Conservation (phyloP, 2,329 filamentous ascomycete species). For the Nemania sp. region DNA sequence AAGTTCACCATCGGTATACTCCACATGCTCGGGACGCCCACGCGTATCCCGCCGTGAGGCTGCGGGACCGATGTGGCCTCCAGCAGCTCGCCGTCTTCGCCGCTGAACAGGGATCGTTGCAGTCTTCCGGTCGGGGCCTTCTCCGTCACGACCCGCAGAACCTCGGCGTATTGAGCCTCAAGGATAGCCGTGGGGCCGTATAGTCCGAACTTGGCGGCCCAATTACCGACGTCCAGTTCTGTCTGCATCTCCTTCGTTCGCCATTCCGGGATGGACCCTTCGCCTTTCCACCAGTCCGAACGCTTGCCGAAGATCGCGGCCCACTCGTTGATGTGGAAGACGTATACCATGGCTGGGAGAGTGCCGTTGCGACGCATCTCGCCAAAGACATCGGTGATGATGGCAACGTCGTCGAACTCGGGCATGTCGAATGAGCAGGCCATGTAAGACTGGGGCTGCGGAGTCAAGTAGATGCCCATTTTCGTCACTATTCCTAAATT, state of each 20-base stretch:
- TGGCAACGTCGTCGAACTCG: conserved; percentile 50
- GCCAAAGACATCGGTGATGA: conserved; percentile 50
- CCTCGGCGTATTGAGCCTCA: conserved; percentile 51
- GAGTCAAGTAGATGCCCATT: conserved; percentile 52
- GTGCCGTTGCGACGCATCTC: conserved; percentile 49
- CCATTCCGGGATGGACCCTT: conserved; percentile 52
- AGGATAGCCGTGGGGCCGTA: conserved; percentile 49
- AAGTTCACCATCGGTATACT: conserved; percentile 45
- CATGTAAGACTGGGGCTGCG: conserved; percentile 52
- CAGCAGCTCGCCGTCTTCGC: conserved; percentile 44
- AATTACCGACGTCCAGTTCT: conserved; percentile 48
- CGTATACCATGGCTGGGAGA: conserved; percentile 49
- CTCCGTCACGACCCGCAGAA: conserved; percentile 41
- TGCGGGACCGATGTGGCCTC: conserved; percentile 43
- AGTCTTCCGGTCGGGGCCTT: conserved; percentile 46
- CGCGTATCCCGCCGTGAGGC: conserved; percentile 43
- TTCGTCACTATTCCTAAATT: conserved; percentile 61
- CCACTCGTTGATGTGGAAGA: conserved; percentile 52
- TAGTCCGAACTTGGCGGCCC: conserved; percentile 51
- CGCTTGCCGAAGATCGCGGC: conserved; percentile 49
- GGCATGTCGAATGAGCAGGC: conserved; percentile 52
- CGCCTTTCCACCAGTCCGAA: conserved; percentile 49
- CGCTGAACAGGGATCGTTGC: conserved; percentile 44
- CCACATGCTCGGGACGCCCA: conserved; percentile 45
- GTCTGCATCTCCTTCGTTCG: conserved; percentile 48